Evolutionary conservation across 192 early-diverging fungal genomes (phyloP), one percentile per base, ranked within the genome.

Genomic region (Coemansia sp.): DNA sequence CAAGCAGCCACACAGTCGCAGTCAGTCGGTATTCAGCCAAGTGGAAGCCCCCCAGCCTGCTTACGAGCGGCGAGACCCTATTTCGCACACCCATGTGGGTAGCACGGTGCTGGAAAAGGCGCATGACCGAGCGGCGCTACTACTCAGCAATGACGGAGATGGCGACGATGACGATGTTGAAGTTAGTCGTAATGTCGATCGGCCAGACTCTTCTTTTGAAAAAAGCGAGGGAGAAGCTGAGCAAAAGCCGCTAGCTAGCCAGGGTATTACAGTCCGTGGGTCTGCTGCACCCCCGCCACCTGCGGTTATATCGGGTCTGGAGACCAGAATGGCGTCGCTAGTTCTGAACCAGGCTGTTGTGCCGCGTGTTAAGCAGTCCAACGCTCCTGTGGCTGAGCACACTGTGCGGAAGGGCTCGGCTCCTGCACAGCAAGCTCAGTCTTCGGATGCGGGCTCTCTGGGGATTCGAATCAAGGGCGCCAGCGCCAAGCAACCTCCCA

Each of bases 381-480:
- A 62, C 58, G 39, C 61, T 5, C 66, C 73, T 1, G 43, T 31
- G 33, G 3, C 67, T 29, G 73, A 75, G 52, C 66, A 38, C 13
- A 10, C 53, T 16, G 10, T 38, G 22, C 44, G 58, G 53, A 57
- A 57, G 29, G 53, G 53, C 24, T 57, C 46, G n/a, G n/a, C 60
- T 34, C 44, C 46, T 16, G 40, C 22, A 50, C 62, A 58, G 36
- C 62, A 24, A 12, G 20, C 20, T 2, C 50, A 52, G 50, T 10
- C 53, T 4, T 57, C 53, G 15, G 64, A 39, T 9, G 4, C 66
- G 1, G 69, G 70, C 62, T 40, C 68, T 1, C 27, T 65, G 5
- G 76, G 71, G 0, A 79, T 79, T 24, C 64, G 68, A 39, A 79
- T 79, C 71, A 79, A 79, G 60, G 76, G 71, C 57, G n/a, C 71